Conservation (phyloP, 2,329 filamentous ascomycete species). For the Aspergillus clavatus region DNA sequence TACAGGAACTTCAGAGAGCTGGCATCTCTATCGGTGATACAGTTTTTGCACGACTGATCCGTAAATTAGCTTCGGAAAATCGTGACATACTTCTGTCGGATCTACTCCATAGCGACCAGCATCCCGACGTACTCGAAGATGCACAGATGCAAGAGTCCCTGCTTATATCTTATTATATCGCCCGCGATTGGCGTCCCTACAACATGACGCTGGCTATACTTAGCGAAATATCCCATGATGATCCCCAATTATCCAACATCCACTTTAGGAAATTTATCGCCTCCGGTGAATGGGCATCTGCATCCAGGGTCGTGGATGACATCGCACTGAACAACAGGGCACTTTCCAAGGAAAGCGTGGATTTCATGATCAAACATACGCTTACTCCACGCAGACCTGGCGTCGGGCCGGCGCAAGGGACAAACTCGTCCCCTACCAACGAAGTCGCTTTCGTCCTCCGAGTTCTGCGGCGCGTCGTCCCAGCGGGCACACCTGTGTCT, state of each 20-base stretch:
- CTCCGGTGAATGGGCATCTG: slow-evolving; percentile 27
- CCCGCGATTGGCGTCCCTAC: slow-evolving; percentile 48
- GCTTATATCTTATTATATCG: slow-evolving; percentile 49
- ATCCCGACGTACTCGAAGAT: slow-evolving; percentile 61
- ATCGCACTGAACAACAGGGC: slow-evolving; percentile 46
- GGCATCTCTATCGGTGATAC: slow-evolving; percentile 60
- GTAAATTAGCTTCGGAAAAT: slow-evolving; percentile 56
- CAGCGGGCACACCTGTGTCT: slow-evolving; percentile 40
- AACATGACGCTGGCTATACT: slow-evolving; percentile 55
- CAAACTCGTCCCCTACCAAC: slow-evolving; percentile 29
- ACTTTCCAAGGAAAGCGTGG: slow-evolving; percentile 43
- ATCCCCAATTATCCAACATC: slow-evolving; percentile 31
- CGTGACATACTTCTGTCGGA: slow-evolving; percentile 51
- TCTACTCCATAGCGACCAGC: slow-evolving; percentile 57
- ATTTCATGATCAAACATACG: slow-evolving; percentile 37
- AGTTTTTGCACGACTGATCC: slow-evolving; percentile 61
- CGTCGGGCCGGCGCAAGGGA: slow-evolving; percentile 20
- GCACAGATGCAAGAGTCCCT: slow-evolving; percentile 50
- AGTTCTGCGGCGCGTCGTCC: slow-evolving; percentile 46
- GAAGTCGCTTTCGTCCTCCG: slow-evolving; percentile 44
- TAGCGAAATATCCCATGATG: slow-evolving; percentile 33
- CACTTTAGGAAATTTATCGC: slow-evolving; percentile 38
- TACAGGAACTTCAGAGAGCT: slow-evolving; percentile 57
- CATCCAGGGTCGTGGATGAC: slow-evolving; percentile 39
- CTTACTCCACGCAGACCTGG: slow-evolving; percentile 28